Percentiles rank a stretch among this genome's conserved stretches.
These are phyloP conservation scores for Perkinsus marinus DNA, from an alignment of 169 alveolate species.

Conservation along the genomic window DNA sequence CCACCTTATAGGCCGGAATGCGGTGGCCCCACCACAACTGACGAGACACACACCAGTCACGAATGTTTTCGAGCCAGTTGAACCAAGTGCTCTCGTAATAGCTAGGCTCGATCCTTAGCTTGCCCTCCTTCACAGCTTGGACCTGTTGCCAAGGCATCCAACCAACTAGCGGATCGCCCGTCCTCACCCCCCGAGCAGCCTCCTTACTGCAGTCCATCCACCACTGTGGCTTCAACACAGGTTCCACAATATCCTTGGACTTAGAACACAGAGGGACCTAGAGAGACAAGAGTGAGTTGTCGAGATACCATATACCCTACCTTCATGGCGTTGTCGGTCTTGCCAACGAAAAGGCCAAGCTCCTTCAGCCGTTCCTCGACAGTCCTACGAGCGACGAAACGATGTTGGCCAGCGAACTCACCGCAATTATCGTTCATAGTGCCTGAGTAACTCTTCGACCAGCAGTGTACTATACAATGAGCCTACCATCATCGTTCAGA, in stretches of 20 bases:
- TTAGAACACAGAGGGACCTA: slow-evolving; percentile 90
- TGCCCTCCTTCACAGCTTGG: slow-evolving; percentile 59
- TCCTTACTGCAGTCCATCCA: slow-evolving; percentile 74
- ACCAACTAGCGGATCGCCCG: slow-evolving; percentile 86
- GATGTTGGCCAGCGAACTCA: slow-evolving; percentile 79
- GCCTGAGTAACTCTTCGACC: neutral
- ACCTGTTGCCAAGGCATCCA: neutral
- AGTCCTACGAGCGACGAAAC: slow-evolving; percentile 85
- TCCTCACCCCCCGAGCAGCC: neutral
- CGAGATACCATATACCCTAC: no score
- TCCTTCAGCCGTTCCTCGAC: slow-evolving; percentile 78
- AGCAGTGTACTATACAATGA: no score
- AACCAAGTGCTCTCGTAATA: slow-evolving; percentile 85
- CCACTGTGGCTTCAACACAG: slow-evolving; percentile 97
- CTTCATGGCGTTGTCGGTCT: slow-evolving; percentile 9
- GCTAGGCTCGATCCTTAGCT: slow-evolving; percentile 80
- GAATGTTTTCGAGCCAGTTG: slow-evolving; percentile 91
- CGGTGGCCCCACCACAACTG: slow-evolving; percentile 99
- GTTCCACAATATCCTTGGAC: slow-evolving; percentile 94
- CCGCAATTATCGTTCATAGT: slow-evolving; percentile 85
- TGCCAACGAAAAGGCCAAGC: slow-evolving; percentile 62
- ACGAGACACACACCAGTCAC: slow-evolving; percentile 98
- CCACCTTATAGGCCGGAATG: slow-evolving; percentile 90
- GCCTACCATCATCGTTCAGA: slow-evolving; percentile 84
- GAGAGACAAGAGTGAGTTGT: no score